These are phyloP conservation scores for Pseudopithomyces maydicus DNA, from an alignment of 2,329 filamentous ascomycete species.

Conservation along the genomic window DNA sequence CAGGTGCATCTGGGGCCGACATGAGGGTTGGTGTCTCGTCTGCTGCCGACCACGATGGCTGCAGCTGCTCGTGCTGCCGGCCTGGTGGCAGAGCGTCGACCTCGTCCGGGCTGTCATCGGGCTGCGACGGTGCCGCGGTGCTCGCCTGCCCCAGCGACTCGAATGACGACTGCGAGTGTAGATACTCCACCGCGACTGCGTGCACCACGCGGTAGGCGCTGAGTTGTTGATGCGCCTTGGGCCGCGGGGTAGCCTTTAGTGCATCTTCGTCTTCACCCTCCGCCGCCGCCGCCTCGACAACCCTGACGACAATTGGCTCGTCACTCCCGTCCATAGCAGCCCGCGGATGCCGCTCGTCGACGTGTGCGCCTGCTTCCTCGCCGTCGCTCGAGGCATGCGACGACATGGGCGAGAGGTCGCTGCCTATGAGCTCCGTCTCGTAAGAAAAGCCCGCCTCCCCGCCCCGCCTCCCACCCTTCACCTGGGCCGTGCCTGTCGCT, in stretches of 20 bases:
- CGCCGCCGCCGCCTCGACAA: background rate
- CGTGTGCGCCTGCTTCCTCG: conserved; percentile 19
- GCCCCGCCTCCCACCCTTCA: conserved; percentile 2
- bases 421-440: conserved; percentile 29
- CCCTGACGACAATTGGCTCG: background rate
- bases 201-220: conserved; percentile 37
- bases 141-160: conserved; percentile 40
- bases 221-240: conserved; percentile 21
- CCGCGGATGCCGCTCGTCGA: background rate
- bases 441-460: conserved; percentile 18
- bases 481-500: background rate
- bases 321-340: background rate
- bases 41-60: conserved; percentile 9
- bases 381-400: conserved; percentile 16
- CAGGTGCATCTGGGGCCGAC: conserved; percentile 6
- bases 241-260: conserved; percentile 15
- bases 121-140: conserved; percentile 27
- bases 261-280: conserved; percentile 8
- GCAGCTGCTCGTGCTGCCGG: conserved; percentile 21
- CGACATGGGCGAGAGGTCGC: conserved; percentile 34
- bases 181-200: conserved; percentile 38
- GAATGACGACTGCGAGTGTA: conserved; percentile 35
- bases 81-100: conserved; percentile 31
- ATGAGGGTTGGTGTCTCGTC: conserved; percentile 18
- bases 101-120: conserved; percentile 26